Evolutionary conservation across 2,329 filamentous ascomycete species (phyloP), one percentile per base, ranked within the genome.

Genomic region (Diaporthe sp.): DNA sequence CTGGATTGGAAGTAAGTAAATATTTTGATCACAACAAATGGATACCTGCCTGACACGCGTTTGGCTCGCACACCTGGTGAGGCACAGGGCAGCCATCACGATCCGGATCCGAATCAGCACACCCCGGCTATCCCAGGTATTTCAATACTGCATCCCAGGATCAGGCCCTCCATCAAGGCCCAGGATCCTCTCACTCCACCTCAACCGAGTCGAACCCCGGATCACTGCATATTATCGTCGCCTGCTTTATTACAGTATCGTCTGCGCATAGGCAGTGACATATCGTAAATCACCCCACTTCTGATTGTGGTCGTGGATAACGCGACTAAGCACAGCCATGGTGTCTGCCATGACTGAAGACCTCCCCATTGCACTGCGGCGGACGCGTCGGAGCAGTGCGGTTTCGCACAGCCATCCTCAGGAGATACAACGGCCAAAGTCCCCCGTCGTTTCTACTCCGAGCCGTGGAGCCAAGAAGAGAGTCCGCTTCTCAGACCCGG

Each of bases 401-500:
- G 61, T 73, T 47, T 61, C 75, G 47, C 77, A 75, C 35, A 47
- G 56, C 56, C 66, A 77, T 61, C 76, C 56, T 35, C 65, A 77
- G 73, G 68, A 78, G 77, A 51, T 75, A 76, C 35, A 75, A 77
- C 32, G 42, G 39, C 66, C 70, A 35, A 50, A 35, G 4, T 51
- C 65, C 15, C 30, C 56, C 1, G 22, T 17, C 4, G 15, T 74
- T 77, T 81, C 76, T 50, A 83, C 79, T 47, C 82, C 78, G 74
- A 81, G 77, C 75, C 74, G 70, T 3, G 80, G 76, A 35, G 68
- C 80, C 1, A 88, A 85, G 77, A 89, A 88, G 77, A 84, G 84
- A 73, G 89, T 91, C 30, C 88, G 90, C 50, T 91, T 92, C 81
- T 92, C 90, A 0, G 89, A 92, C 53, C 89, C 89, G 12, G 89